Base-by-base conservation (phyloP, 208 protist species). In the Crithidia brevicula region DNA sequence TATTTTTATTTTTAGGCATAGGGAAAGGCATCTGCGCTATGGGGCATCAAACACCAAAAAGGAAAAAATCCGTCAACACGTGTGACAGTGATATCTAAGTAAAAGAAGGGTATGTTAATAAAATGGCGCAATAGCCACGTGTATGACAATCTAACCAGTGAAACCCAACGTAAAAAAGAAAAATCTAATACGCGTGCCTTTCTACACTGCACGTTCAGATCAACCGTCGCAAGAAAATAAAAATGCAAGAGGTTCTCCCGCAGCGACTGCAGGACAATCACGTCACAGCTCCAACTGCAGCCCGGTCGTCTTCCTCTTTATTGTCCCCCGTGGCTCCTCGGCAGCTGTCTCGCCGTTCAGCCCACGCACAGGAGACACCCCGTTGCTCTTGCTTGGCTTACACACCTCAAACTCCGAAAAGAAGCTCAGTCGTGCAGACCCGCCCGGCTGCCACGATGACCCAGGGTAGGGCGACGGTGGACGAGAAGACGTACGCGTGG, bases 241-340 rank as follows among this genome's bases (percentile, higher is more conserved):
- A n/a, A n/a, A n/a, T n/a, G n/a, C n/a, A n/a, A n/a, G n/a, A n/a
- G n/a, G n/a, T n/a, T n/a, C n/a, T n/a, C n/a, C n/a, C n/a, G n/a
- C n/a, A n/a, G n/a, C n/a, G n/a, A n/a, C n/a, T n/a, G n/a, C n/a
- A n/a, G n/a, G n/a, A n/a, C n/a, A n/a, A n/a, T n/a, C n/a, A n/a
- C 23, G 6, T 60, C 49, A 67, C 49, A 74, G 43, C 33, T 74
- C 68, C 4, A 74, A 30, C 0, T 74, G 68, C 40, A 74, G 52
- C 4, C 60, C 60, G 18, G 68, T 68, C 10, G 57, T 67, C 25
- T 49, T 53, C 18, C 57, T 53, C 51, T 56, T 51, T 36, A 58
- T 15, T 36, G 49, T 56, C 15, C 20, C 61, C 5, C 47, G 33
- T 5, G 46, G 61, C 49, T 56, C 49, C 16, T 56, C 61, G 1